Evolutionary conservation across 345 rosid species (phyloP), one percentile per base, ranked within the genome.

Genomic region (Xanthoceras sorbifolium): DNA sequence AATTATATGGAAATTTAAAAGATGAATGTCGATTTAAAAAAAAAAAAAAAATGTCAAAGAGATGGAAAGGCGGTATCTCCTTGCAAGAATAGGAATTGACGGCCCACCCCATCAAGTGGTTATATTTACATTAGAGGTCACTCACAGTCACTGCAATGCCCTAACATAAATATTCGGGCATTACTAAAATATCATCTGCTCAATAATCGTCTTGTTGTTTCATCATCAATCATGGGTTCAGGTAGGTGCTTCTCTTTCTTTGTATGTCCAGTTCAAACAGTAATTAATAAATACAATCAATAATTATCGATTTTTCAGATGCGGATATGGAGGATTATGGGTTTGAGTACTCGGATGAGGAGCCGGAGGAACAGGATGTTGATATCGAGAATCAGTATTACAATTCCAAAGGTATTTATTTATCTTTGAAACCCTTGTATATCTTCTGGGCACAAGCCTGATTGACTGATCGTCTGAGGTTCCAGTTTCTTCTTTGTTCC

Each of bases 271-370:
- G 46, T 42, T 10, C 46, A 1, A 42, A 11, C 46, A 42, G 12
- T 42, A 10, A 42, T 9, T 9, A 42, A 57, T 22, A 1, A 23
- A 6, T 3, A 57, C 22, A 23, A n/a, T 57, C 62, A 57, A 3
- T 57, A n/a, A 7, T 23, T 7, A 0, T 57, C 12, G 11, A 57
- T 12, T 69, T 36, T 73, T 71, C 89, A 97, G 99, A 97, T 89
- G 98, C 97, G 40, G 99, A 97, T 87, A 97, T 97, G 99, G 99
- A 94, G 79, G 99, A 97, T 83, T 97, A 97, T 69, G 99, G 99
- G 46, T 91, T 92, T 69, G 99, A 89, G 82, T 97, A 97, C 88
- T 97, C 99, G 38, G 98, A 97, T 59, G 98, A 94, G 80, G 99
- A 97, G 83, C 99, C 93, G 9, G 97, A 97, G 80, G 98, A 97